phyloP scores from a whole-genome alignment of 2,329 filamentous ascomycete genomes.

The Juglanconis juglandina region DNA sequence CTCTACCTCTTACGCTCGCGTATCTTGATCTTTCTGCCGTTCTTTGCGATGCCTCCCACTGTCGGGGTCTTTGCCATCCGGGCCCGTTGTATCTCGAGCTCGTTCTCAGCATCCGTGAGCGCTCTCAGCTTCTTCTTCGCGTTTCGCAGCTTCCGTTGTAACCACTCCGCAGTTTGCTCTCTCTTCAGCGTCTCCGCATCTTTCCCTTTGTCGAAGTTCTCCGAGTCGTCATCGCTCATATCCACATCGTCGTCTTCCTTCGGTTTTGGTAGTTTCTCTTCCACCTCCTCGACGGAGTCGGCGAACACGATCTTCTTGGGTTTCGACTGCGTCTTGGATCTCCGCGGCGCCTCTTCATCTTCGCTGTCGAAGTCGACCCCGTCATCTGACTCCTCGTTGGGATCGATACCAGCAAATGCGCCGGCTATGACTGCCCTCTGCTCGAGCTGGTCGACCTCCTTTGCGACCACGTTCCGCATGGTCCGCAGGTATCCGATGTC shows the following conservation, averaged over 20 bases:
- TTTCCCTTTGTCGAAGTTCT: slow-evolving; percentile 20
- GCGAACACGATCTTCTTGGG: slow-evolving; percentile 52
- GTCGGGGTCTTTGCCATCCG: slow-evolving; percentile 65
- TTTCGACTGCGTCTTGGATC: slow-evolving; percentile 17
- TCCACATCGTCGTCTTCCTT: slow-evolving; percentile 26
- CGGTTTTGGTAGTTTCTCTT: slow-evolving; percentile 24
- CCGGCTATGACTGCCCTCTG: slow-evolving; percentile 48
- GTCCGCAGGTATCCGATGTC: slow-evolving; percentile 64
- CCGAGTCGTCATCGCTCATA: slow-evolving; percentile 29
- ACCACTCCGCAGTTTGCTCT: slow-evolving; percentile 40
- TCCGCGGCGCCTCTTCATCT: slow-evolving; percentile 21
- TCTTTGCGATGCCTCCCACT: slow-evolving; percentile 55
- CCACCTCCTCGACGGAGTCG: slow-evolving; percentile 34
- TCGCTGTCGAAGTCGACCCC: slow-evolving; percentile 30
- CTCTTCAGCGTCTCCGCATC: slow-evolving; percentile 31
- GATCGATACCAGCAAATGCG: slow-evolving; percentile 26
- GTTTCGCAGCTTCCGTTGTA: slow-evolving; percentile 46
- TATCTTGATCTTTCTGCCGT: slow-evolving; percentile 61
- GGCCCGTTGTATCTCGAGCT: slow-evolving; percentile 56
- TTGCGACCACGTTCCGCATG: slow-evolving; percentile 56
- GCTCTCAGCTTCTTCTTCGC: slow-evolving; percentile 53
- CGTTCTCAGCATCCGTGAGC: slow-evolving; percentile 53
- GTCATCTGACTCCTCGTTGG: slow-evolving; percentile 27
- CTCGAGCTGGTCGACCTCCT: slow-evolving; percentile 55
- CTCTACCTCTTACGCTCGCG: slow-evolving; percentile 57